Evolutionary conservation across 2,329 filamentous ascomycete species (phyloP), one percentile per base, ranked within the genome.

Genomic region (Aspergillus viridinutans): DNA sequence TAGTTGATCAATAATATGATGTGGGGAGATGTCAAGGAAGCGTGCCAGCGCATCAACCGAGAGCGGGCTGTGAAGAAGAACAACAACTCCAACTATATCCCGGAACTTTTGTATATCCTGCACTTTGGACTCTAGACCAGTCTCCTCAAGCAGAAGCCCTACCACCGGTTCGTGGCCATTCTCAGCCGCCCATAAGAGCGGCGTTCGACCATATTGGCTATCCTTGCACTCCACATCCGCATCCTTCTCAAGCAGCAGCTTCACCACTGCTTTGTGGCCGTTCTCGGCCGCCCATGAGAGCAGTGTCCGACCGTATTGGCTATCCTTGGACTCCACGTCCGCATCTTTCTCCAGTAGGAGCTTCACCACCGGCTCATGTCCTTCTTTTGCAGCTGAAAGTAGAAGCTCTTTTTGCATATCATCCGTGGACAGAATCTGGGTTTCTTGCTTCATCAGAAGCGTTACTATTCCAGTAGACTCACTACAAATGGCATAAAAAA

Each of bases 301-400:
- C 35, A 52, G 54, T 42, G 42, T 32, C 3, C 52, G 55, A 32
- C 59, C 49, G 0, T 7, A 1, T 9, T 28, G 1, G 45, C 50
- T 51, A 54, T 52, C 47, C 40, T 49, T 10, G 10, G 54, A 23
- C 26, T 65, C 53, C 10, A 61, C 53, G 49, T 53, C 50, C 40
- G 45, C 59, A 12, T 59, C 62, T 8, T 48, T 58, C 2, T 57
- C 51, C 2, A 65, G 50, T 3, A 65, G 56, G 6, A 61, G 29
- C 28, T 52, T 52, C 12, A 64, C 55, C 32, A 56, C 55, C 28
- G 53, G 25, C 4, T 45, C 28, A 43, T 59, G 35, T 25, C 56
- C 58, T 25, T 38, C 4, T 14, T 7, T 5, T 20, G 57, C 45
- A 17, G 59, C 63, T 12, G 49, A 32, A 17, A 57, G 50, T 20